Base-by-base conservation (phyloP, 78 protist species). In the Dictyostelium intermedium region DNA sequence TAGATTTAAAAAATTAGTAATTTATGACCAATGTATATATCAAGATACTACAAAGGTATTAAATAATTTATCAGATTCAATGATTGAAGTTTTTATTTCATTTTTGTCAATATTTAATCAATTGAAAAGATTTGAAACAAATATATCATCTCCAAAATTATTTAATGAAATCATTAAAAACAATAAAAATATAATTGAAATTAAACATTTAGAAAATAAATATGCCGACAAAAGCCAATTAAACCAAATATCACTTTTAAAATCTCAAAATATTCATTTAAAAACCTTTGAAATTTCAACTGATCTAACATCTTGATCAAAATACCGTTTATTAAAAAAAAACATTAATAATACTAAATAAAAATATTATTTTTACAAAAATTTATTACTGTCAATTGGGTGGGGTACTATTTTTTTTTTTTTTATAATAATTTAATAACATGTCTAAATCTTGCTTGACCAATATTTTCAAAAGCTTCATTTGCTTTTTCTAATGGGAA, bases 401-500 rank as follows among this genome's bases (percentile, higher is more conserved):
- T n/a, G n/a, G n/a, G n/a, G n/a, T n/a, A n/a, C n/a, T 50, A 50
- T 50, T 50, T 50, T 25, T 73, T 23, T 92, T 73, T 78, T 35
- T 39, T 83, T 63, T 50, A 10, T 79, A 27, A 60, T 56, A 37
- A 63, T 50, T 39, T 73, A 60, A 39, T 70, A 70, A 86, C 92
- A 41, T 79, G 1, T 61, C 92, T 53, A 30, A 87, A 87, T 61
- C 47, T 76, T 27, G 82, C 85, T 18, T 87, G 37, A 25, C 11
- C 18, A 47, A 78, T 78, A 32, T 61, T 76, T 23, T 76, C 34
- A 41, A 61, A 16, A 41, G 60, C 84, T n/a, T 18, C 30, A 25
- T 45, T 34, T n/a, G 79, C 92, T 87, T 87, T 34, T 30, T 76
- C 92, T 14, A 87, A 37, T 27, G 92, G 92, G 66, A 41, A 87